A percentile compares a stretch with the other conserved stretches of the same genome.
These are phyloP conservation scores for Hypholoma fasciculare DNA, from an alignment of 768 basidiomycete species.

Conservation along the genomic window DNA sequence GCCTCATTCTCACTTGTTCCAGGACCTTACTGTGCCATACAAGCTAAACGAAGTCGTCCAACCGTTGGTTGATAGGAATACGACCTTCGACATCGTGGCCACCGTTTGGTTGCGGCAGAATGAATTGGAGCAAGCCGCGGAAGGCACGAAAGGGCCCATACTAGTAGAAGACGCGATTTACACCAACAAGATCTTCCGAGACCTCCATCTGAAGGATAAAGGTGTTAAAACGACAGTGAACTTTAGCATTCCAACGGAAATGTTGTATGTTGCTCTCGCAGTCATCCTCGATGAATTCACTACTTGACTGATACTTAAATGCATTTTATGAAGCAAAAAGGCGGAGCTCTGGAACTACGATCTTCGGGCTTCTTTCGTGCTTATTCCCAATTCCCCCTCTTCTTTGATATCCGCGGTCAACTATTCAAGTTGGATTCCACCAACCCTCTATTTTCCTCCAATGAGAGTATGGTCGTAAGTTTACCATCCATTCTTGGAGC, in stretches of 20 bases:
- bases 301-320: neutral
- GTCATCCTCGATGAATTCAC: neutral
- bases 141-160: neutral
- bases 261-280: slow-evolving; percentile 25
- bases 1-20: neutral
- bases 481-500: neutral
- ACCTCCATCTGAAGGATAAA: slow-evolving; percentile 26
- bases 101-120: slow-evolving; percentile 14
- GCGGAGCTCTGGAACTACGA: slow-evolving; percentile 28
- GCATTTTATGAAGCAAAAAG: slow-evolving; percentile 16
- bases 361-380: slow-evolving; percentile 35
- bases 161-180: slow-evolving; percentile 16
- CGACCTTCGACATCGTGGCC: slow-evolving; percentile 18
- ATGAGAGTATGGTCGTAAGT: slow-evolving; percentile 30
- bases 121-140: neutral
- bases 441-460: slow-evolving; percentile 21
- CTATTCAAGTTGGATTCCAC: slow-evolving; percentile 32
- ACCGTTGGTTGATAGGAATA: slow-evolving; percentile 11
- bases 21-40: slow-evolving; percentile 4
- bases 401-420: slow-evolving; percentile 25
- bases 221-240: slow-evolving; percentile 21
- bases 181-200: slow-evolving; percentile 28
- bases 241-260: slow-evolving; percentile 26
- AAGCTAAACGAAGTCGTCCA: slow-evolving; percentile 12
- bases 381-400: slow-evolving; percentile 33